Conservation (phyloP, 495 filamentous ascomycete genomes). For the Chaetomium cochliodes region DNA sequence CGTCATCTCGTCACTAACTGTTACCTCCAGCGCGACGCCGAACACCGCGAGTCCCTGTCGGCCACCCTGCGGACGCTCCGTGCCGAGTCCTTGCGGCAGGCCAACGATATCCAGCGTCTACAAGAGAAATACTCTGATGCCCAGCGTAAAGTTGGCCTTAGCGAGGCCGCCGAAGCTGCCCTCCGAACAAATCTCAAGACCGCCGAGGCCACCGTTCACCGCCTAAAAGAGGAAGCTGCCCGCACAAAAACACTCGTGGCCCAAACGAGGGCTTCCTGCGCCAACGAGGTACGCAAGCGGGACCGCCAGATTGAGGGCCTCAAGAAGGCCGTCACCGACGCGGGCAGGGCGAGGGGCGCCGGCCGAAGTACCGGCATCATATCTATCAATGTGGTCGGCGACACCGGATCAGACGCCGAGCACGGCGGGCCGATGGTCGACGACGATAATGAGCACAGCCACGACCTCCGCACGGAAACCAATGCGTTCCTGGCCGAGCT, state of each 20-base stretch:
- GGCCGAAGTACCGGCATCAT: slow-evolving; percentile 51
- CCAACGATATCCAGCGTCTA: slow-evolving; percentile 57
- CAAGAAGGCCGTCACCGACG: slow-evolving; percentile 69
- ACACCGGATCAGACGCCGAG: slow-evolving; percentile 39
- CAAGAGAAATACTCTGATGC: slow-evolving; percentile 69
- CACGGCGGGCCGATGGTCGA: slow-evolving; percentile 40
- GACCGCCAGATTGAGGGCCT: slow-evolving; percentile 84
- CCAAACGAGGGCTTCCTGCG: slow-evolving; percentile 82
- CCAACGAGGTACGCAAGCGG: slow-evolving; percentile 87
- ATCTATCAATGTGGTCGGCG: slow-evolving; percentile 55
- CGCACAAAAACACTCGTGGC: slow-evolving; percentile 71
- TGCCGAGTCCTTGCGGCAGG: slow-evolving; percentile 66
- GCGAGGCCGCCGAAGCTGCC: slow-evolving; percentile 69
- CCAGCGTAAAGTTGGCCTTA: slow-evolving; percentile 68
- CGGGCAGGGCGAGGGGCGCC: slow-evolving; percentile 48
- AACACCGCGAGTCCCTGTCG: slow-evolving; percentile 76
- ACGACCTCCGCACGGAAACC: slow-evolving; percentile 80
- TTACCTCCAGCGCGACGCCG: slow-evolving; percentile 71
- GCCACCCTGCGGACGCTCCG: slow-evolving; percentile 74
- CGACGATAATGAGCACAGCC: slow-evolving; percentile 58
- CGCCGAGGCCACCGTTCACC: slow-evolving; percentile 66
- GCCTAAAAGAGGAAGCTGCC: slow-evolving; percentile 75
- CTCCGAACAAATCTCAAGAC: slow-evolving; percentile 65
- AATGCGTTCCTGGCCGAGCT: slow-evolving; percentile 88
- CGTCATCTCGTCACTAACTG: slow-evolving; percentile 9